These are phyloP conservation scores for Fusarium begoniae DNA, from an alignment of 2,329 filamentous ascomycete genomes.

Conservation along the genomic window DNA sequence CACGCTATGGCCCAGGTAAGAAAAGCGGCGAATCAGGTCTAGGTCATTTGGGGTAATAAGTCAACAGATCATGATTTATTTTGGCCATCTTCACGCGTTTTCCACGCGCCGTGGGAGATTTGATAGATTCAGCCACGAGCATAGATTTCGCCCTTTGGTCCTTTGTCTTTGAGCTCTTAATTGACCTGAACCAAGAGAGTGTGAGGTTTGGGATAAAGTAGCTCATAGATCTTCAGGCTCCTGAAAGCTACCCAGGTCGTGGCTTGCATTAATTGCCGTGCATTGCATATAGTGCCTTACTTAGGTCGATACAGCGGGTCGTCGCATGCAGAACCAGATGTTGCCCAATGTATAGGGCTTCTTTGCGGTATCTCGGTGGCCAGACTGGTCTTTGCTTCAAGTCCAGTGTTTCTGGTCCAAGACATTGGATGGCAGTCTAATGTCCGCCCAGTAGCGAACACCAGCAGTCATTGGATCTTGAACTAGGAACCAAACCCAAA, in stretches of 20 bases:
- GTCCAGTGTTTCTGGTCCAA: background rate
- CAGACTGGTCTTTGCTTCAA: background rate
- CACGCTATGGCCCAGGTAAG: constrained; percentile 15
- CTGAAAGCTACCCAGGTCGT: constrained; percentile 15
- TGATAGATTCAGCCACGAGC: constrained; percentile 15
- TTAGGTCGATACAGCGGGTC: constrained; percentile 13
- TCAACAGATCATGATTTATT: constrained; percentile 24
- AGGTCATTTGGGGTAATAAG: constrained; percentile 24
- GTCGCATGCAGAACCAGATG: constrained; percentile 21
- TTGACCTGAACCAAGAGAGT: background rate
- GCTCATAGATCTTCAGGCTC: background rate
- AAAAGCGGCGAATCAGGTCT: constrained; percentile 19
- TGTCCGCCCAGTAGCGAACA: background rate
- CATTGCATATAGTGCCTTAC: constrained; percentile 37
- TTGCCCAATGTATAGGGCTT: background rate
- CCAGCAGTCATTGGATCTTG: constrained; percentile 9
- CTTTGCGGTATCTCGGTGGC: background rate
- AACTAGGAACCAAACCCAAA: constrained; percentile 14
- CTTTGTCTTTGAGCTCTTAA: constrained; percentile 1
- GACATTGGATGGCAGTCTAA: constrained; percentile 19
- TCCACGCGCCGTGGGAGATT: constrained; percentile 31
- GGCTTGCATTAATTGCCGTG: constrained; percentile 36
- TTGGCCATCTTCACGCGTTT: constrained; percentile 20
- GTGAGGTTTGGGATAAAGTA: background rate
- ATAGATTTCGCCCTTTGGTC: background rate